These are phyloP conservation scores for Neophaeococcomyces mojaviensis DNA, from an alignment of 2,329 filamentous ascomycete species.

Conservation along the genomic window DNA sequence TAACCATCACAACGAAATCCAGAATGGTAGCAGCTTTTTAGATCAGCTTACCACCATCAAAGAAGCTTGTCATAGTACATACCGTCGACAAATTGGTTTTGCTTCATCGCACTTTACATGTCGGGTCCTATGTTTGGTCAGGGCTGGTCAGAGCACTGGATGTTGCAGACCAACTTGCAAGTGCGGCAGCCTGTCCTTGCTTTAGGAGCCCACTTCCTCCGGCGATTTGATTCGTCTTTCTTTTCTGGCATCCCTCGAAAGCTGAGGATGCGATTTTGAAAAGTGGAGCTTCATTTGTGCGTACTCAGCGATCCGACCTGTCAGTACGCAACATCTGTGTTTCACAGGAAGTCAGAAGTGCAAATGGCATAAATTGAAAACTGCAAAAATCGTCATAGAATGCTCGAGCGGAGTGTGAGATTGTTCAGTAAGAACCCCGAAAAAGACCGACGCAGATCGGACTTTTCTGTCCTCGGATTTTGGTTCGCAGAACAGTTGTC, in stretches of 20 bases:
- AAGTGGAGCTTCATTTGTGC: slow-evolving; percentile 1
- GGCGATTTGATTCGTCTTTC: slow-evolving; percentile 5
- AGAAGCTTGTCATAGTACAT: background rate
- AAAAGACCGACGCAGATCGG: too few relatives aligned
- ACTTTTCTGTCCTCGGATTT: too few relatives aligned
- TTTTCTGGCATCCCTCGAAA: slow-evolving; percentile 4
- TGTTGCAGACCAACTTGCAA: slow-evolving; percentile 4
- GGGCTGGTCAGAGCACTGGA: too few relatives aligned
- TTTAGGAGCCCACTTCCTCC: slow-evolving; percentile 7
- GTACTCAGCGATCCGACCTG: background rate
- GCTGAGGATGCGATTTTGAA: background rate
- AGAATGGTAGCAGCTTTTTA: background rate
- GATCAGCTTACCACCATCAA: background rate
- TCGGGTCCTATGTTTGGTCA: slow-evolving; percentile 1
- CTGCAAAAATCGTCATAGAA: too few relatives aligned
- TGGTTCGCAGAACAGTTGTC: too few relatives aligned
- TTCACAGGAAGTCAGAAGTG: background rate
- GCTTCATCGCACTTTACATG: slow-evolving; percentile 9
- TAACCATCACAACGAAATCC: slow-evolving; percentile 8
- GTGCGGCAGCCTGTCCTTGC: slow-evolving; percentile 7
- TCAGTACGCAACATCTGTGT: background rate
- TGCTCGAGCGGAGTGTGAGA: too few relatives aligned
- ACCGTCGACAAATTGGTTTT: slow-evolving; percentile 2
- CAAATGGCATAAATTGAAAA: background rate
- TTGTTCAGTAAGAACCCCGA: too few relatives aligned